phyloP scores from a whole-genome alignment of 768 basidiomycete genomes.

The Trametes maxima region DNA sequence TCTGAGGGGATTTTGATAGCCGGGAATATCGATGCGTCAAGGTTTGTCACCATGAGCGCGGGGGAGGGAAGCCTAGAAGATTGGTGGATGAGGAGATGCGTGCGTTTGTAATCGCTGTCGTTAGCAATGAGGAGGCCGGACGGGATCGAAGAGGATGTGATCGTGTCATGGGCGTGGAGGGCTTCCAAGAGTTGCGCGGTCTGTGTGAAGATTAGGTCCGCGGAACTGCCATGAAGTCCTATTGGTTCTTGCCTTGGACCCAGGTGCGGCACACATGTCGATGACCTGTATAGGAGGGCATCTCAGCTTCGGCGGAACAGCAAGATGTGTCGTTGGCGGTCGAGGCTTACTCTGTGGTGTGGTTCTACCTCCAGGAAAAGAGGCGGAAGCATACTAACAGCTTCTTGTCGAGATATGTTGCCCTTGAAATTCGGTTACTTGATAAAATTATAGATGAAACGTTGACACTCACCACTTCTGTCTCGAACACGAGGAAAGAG shows the following conservation, averaged over 20 bases:
- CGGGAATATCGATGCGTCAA: slow-evolving; percentile 90
- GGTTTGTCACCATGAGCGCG: slow-evolving; percentile 92
- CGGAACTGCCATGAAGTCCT: background rate
- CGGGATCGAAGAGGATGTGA: slow-evolving; percentile 66
- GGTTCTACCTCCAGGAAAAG: slow-evolving; percentile 93
- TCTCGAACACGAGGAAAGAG: slow-evolving; percentile 95
- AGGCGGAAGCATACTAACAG: slow-evolving; percentile 99
- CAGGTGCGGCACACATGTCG: slow-evolving; percentile 99
- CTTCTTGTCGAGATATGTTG: slow-evolving; percentile 94
- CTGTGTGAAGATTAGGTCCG: slow-evolving; percentile 37
- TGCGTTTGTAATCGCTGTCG: slow-evolving; percentile 91
- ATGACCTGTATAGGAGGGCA: slow-evolving; percentile 57
- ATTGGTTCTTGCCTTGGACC: slow-evolving; percentile 71
- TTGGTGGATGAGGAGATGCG: slow-evolving; percentile 96
- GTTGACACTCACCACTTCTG: slow-evolving; percentile 82
- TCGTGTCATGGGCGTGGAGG: slow-evolving; percentile 77
- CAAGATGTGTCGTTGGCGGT: background rate
- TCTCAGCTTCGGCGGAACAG: background rate
- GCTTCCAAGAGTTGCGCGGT: slow-evolving; percentile 97
- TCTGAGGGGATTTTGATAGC: slow-evolving; percentile 51
- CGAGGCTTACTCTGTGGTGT: slow-evolving; percentile 67
- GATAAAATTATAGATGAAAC: background rate
- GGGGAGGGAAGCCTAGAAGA: slow-evolving; percentile 92
- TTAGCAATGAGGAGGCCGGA: slow-evolving; percentile 92
- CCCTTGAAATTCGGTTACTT: slow-evolving; percentile 52